Evolutionary conservation across 257 asterid genomes (phyloP).

Genomic region (Solanum dulcamara): DNA sequence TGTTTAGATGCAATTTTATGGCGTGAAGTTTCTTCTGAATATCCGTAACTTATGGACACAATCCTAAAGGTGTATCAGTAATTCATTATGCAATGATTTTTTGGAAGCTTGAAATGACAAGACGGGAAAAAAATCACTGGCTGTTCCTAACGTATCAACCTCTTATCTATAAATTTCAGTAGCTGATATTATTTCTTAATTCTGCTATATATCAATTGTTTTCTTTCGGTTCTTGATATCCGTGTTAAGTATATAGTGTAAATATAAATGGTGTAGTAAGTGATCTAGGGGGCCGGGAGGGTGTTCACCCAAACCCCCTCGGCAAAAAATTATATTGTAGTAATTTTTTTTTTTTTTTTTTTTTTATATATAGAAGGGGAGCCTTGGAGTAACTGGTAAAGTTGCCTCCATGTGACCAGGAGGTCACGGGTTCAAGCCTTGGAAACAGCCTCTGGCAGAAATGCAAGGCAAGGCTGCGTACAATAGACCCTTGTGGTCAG

Average conservation of each 20-base stretch:
- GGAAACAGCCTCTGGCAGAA: too few relatives aligned
- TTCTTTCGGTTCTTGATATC: background rate
- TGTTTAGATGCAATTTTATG: background rate
- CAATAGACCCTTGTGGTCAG: too few relatives aligned
- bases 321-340: too few relatives aligned
- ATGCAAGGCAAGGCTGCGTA: too few relatives aligned
- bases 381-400: too few relatives aligned
- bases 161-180: background rate
- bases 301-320: too few relatives aligned
- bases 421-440: too few relatives aligned
- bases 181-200: background rate
- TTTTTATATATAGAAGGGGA: too few relatives aligned
- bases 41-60: background rate
- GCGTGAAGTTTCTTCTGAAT: background rate
- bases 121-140: background rate
- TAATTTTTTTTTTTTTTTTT: too few relatives aligned
- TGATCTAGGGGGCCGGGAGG: background rate
- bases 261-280: background rate
- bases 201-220: background rate
- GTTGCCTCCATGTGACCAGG: too few relatives aligned
- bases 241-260: background rate
- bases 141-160: background rate
- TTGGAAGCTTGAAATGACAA: background rate
- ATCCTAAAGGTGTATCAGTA: background rate
- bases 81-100: background rate